Evolutionary conservation across 345 rosid genomes (phyloP), one percentile per base, ranked within the genome.

Genomic region (Linum tenue): DNA sequence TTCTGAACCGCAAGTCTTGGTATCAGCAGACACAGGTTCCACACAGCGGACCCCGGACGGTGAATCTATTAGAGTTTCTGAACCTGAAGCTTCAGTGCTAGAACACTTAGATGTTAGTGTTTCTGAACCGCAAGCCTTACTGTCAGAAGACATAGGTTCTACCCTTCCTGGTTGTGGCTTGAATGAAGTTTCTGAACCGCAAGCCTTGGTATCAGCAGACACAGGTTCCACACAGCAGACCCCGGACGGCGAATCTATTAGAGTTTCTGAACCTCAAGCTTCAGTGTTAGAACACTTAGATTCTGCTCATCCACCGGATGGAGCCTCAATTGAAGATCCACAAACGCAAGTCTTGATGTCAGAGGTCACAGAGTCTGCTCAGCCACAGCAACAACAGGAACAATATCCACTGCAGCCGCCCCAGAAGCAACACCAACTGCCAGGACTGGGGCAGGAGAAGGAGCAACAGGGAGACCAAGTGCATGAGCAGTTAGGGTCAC

Each of bases 131-230:
- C 83, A 71, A 68, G 58, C 72, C 58, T 66, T 69, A 56, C 75
- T 59, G 43, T 71, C 73, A 5, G 82, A 80, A 43, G 78, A 77
- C 60, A 64, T 71, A 7, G 62, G 69, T 70, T 65, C 70, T 2
- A 73, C 66, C 22, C 78, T 64, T 62, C 83, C 81, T 35, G 53
- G 11, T 48, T 12, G 14, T 48, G 53, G 14, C 53, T 48, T 9
- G 53, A 48, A 9, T 3, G 14, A 48, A 4, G 53, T 9, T 48
- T 48, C 53, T 9, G 53, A 48, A 48, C 14, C 14, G 53, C 12
- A 48, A 15, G 14, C 12, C 3, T 9, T 48, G 53, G 53, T 5
- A 48, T 48, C 53, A 9, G 53, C 9, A 48, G 3, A 9, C 53
- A 48, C 53, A 48, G 53, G 14, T 48, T 2, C 53, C 14, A 15